phyloP scores from a whole-genome alignment of 2,329 filamentous ascomycete genomes.

The Pestalotiopsis sp. region DNA sequence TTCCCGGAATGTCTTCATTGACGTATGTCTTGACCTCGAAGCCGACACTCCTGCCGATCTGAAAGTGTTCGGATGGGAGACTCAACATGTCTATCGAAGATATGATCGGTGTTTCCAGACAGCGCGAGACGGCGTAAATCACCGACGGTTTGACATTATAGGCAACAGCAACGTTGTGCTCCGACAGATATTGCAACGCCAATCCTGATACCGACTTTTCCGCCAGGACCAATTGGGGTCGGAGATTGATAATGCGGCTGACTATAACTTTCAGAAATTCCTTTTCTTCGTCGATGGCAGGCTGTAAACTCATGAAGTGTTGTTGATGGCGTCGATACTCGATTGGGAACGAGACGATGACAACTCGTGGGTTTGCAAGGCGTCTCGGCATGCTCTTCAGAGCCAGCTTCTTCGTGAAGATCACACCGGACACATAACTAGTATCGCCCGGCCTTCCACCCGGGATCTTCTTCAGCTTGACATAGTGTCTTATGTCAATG shows the following conservation, averaged over 20 bases:
- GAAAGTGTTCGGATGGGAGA: slow-evolving; percentile 65
- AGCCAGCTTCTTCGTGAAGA: slow-evolving; percentile 96
- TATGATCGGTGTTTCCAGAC: slow-evolving; percentile 88
- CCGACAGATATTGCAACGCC: slow-evolving; percentile 83
- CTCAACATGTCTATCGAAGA: slow-evolving; percentile 94
- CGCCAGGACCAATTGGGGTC: slow-evolving; percentile 85
- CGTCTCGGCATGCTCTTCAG: slow-evolving; percentile 94
- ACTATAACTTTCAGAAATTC: slow-evolving; percentile 93
- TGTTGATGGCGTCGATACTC: slow-evolving; percentile 93
- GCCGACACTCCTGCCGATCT: slow-evolving; percentile 78
- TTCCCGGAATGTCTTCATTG: slow-evolving; percentile 70
- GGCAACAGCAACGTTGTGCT: slow-evolving; percentile 88
- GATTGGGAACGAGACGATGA: slow-evolving; percentile 92
- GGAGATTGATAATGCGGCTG: slow-evolving; percentile 83
- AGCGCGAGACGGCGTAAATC: slow-evolving; percentile 90
- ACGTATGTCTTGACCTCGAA: slow-evolving; percentile 98
- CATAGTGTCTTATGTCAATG: slow-evolving; percentile 96
- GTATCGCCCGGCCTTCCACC: slow-evolving; percentile 90
- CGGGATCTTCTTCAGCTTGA: slow-evolving; percentile 95
- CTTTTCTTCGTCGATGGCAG: slow-evolving; percentile 93
- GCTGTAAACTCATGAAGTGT: slow-evolving; percentile 97
- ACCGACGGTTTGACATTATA: slow-evolving; percentile 98
- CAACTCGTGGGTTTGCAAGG: slow-evolving; percentile 81
- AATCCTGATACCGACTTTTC: slow-evolving; percentile 92
- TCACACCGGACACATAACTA: slow-evolving; percentile 93